These are phyloP conservation scores for Gonapodya prolifera DNA, from an alignment of 192 early-diverging fungal genomes.

Conservation along the genomic window DNA sequence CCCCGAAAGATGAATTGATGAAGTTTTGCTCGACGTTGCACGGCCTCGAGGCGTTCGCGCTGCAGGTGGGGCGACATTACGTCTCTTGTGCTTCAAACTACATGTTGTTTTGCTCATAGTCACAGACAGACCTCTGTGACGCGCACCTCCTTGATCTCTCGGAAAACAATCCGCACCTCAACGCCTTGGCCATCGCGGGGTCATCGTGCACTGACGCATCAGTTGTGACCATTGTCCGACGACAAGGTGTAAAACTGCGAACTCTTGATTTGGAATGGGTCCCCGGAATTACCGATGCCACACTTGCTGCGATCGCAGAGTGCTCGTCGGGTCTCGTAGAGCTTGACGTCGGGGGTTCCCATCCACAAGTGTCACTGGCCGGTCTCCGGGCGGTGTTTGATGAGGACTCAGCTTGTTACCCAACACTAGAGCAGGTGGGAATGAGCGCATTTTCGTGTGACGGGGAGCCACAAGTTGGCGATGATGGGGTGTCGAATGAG, in stretches of 20 bases:
- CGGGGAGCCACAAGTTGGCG: neutral
- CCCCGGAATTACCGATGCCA: neutral
- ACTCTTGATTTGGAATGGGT: neutral
- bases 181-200: neutral
- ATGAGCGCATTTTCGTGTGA: neutral
- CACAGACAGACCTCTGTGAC: neutral
- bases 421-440: neutral
- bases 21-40: neutral
- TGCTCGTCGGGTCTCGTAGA: neutral
- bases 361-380: neutral
- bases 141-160: neutral
- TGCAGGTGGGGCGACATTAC: neutral
- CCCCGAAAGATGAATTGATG: neutral
- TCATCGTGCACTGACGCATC: neutral
- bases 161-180: neutral
- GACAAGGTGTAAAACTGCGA: neutral
- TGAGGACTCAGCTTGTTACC: neutral
- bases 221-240: neutral
- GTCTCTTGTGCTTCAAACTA: neutral
- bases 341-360: neutral
- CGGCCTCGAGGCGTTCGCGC: neutral
- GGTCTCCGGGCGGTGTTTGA: neutral
- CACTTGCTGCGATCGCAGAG: neutral
- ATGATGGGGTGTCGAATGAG: neutral
- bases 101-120: neutral